Percentiles rank a stretch among this genome's conserved stretches.
Conservation (phyloP, 306 rosid genomes). For the Begonia loranthoides region DNA sequence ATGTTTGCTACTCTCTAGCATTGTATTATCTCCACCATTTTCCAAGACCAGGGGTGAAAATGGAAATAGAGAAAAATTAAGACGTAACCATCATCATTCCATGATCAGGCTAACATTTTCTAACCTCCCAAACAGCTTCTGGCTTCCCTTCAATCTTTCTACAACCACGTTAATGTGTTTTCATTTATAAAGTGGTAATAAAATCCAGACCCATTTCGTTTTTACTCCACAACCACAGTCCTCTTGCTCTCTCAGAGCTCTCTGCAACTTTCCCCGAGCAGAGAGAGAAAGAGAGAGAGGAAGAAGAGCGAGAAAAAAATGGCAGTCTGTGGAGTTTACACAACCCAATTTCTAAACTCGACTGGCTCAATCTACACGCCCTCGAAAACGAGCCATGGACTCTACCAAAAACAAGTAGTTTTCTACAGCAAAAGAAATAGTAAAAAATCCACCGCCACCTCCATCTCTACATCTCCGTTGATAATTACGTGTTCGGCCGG, state of each 20-base stretch:
- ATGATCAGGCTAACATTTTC: constrained; percentile 12
- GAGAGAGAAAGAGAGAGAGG: constrained; percentile 4
- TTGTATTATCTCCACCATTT: constrained; percentile 5
- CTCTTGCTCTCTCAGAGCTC: constrained; percentile 16
- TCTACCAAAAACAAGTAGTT: constrained; percentile 59
- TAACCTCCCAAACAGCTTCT: constrained; percentile 21
- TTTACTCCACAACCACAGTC: constrained; percentile 10
- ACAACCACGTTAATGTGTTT: no score
- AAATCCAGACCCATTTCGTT: constrained; percentile 14
- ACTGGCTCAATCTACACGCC: constrained; percentile 46
- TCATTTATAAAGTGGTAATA: constrained; percentile 1
- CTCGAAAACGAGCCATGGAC: constrained; percentile 47
- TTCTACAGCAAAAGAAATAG: constrained; percentile 40
- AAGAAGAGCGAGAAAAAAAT: constrained; percentile 9
- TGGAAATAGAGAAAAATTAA: constrained; percentile 26
- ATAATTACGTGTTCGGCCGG: constrained; percentile 54
- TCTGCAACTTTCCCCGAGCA: constrained; percentile 10
- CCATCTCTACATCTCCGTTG: constrained; percentile 3
- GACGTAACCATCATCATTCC: constrained; percentile 13
- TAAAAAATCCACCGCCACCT: constrained; percentile 3
- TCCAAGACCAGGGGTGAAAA: constrained; percentile 55
- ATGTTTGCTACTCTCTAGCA: constrained; percentile 9
- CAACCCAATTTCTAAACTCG: constrained; percentile 64
- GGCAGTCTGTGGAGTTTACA: constrained; percentile 79
- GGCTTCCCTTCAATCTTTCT: constrained; percentile 26